Conservation (phyloP, 805 yeast species). For the Wickerhamomyces silvicola region DNA sequence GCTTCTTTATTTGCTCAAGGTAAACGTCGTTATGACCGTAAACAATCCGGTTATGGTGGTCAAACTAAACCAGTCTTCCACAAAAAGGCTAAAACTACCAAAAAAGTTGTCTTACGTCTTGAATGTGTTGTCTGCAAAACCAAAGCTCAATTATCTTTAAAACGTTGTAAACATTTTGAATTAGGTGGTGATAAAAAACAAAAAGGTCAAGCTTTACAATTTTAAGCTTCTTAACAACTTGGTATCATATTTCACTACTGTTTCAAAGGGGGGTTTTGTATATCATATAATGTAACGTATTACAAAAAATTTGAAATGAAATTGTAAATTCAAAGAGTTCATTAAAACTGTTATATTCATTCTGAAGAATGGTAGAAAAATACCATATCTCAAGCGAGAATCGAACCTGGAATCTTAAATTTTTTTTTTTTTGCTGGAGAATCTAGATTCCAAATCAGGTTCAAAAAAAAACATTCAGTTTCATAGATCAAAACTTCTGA, state of each 20-base stretch:
- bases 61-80: slow-evolving; percentile 99
- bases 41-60: slow-evolving; percentile 99
- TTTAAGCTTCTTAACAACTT: slow-evolving; percentile 45
- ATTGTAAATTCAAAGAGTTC: too few species aligned
- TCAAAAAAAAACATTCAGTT: too few species aligned
- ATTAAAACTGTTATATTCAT: too few species aligned
- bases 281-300: slow-evolving; percentile 22
- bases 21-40: slow-evolving; percentile 99
- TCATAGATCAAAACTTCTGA: too few species aligned
- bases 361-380: too few species aligned
- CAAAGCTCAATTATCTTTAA: slow-evolving; percentile 94
- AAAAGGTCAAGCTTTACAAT: slow-evolving; percentile 99
- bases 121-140: slow-evolving; percentile 99
- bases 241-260: slow-evolving; percentile 10
- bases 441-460: too few species aligned
- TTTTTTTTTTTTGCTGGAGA: too few species aligned
- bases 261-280: slow-evolving; percentile 20
- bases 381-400: too few species aligned
- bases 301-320: slow-evolving; percentile 9
- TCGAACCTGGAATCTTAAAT: too few species aligned
- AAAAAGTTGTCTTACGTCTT: slow-evolving; percentile 98
- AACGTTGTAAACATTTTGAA: slow-evolving; percentile 99
- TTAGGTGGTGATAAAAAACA: slow-evolving; percentile 99
- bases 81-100: slow-evolving; percentile 99
- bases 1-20: slow-evolving; percentile 99